Base-by-base conservation (phyloP, 345 rosid genomes). In the Ricinus communis region DNA sequence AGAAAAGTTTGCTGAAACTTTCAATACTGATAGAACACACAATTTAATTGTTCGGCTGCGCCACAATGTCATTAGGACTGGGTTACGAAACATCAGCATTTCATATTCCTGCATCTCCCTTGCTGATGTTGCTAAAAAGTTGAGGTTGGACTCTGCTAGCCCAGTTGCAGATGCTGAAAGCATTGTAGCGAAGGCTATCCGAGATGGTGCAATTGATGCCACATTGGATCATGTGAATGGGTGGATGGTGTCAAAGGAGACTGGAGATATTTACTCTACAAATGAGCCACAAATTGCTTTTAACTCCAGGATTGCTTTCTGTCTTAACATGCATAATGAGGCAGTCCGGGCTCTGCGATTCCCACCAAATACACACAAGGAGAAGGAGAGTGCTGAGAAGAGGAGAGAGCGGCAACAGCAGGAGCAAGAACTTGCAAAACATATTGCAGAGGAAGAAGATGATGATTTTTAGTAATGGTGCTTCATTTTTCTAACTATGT, bases 161-260 rank as follows among this genome's bases (percentile, higher is more conserved):
- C 87, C 91, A 0, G 86, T 90, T 33, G 90, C 91, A 0, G 94
- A 90, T 74, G 94, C 94, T 16, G 91, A 93, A 70, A 90, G 98
- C 79, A 87, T 90, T 12, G 90, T 90, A 40, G 74, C 97, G 10
- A 94, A 91, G 82, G 96, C 94, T 45, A 88, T 93, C 21, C 81
- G 91, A 13, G 98, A 91, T 66, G 96, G 91, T 64, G 96, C 97
- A 0, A 90, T 90, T 11, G 98, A 93, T 69, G 96, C 96, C 5
- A 88, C 87, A 47, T 61, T 90, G 50, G 98, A 91, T 74, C 97
- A 81, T 73, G 77, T 82, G 6, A 91, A 82, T 15, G 87, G 88
- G 22, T 90, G 83, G 70, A 88, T 87, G 95, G 85, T 90, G 7
- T 91, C 97, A 4, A 90, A 87, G 79, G 97, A 91, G 71, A 88